Evolutionary conservation across 495 filamentous ascomycete species (phyloP), one percentile per base, ranked within the genome.

Genomic region (Parmelia sp.): DNA sequence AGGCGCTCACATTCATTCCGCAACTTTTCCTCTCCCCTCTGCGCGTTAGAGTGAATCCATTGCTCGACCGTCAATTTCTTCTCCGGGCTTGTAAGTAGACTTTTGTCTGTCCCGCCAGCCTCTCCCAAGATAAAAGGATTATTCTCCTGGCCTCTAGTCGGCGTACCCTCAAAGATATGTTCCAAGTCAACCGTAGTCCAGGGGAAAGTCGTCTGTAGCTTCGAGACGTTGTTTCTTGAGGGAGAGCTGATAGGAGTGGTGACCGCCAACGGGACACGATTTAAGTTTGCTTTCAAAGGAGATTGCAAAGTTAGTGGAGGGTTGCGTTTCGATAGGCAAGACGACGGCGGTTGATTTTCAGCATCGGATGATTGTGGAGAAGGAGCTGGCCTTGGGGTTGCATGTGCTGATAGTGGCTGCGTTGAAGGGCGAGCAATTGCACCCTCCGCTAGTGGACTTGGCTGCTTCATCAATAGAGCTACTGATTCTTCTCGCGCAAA

Each of bases 1-100:
- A 95, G 78, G 44, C 83, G 74, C 77, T 97, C 92, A 71, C 91
- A 96, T 73, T 93, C 89, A 39, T 76, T 72, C 68, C 86, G 88
- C 62, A 97, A 73, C 70, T 84, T 86, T 71, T 88, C 84, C 76
- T 96, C 91, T 1, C 87, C 91, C 66, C 84, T 78, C 68, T 82
- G 82, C 7, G 93, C 92, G 71, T 92, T 93, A 76, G 83, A 84
- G 60, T 81, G 77, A 53, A 98, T 87, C 94, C 94, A 98, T 74
- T 96, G 86, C 72, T 95, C 90, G 3, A 97, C 91, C 0, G 85
- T 90, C 90, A 98, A 92, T 45, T 82, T 83, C 79, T 88, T 91
- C 78, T 97, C 93, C 0, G 85, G 85, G 65, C 80, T 88, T 2
- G 84, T 86, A 66, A 98, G 73, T n/a, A 81, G 80, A 33, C 77